A percentile compares a stretch with the other conserved stretches of the same genome.
Evolutionary conservation across 2,329 filamentous ascomycete genomes (phyloP).

Genomic region (Curvularia spicifera): DNA sequence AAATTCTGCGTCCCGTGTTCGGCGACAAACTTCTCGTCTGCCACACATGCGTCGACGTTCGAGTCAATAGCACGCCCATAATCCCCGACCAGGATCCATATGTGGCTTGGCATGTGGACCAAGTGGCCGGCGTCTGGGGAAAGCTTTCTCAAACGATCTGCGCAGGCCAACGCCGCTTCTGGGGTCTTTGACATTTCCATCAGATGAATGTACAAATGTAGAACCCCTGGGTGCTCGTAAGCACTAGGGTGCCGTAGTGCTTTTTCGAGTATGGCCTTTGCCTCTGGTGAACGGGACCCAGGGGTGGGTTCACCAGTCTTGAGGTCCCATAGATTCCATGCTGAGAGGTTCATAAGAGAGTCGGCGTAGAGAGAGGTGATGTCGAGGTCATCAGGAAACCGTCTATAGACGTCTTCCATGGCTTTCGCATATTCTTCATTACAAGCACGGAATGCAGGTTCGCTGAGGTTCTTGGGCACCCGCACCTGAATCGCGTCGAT

Average conservation of each 20-base stretch:
- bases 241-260: slow-evolving; percentile 61
- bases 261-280: slow-evolving; percentile 64
- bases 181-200: slow-evolving; percentile 77
- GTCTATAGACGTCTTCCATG: slow-evolving; percentile 62
- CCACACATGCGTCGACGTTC: slow-evolving; percentile 69
- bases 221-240: slow-evolving; percentile 68
- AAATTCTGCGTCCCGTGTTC: slow-evolving; percentile 70
- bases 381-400: slow-evolving; percentile 65
- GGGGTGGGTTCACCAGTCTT: slow-evolving; percentile 62
- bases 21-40: slow-evolving; percentile 70
- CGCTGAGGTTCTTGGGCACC: slow-evolving; percentile 53
- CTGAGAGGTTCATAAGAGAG: slow-evolving; percentile 69
- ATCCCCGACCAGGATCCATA: slow-evolving; percentile 75
- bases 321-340: slow-evolving; percentile 70
- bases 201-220: slow-evolving; percentile 78
- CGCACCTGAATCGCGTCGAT: slow-evolving; percentile 62
- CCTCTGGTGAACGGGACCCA: slow-evolving; percentile 64
- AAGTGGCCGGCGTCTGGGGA: slow-evolving; percentile 74
- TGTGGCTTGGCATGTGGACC: slow-evolving; percentile 78
- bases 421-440: slow-evolving; percentile 67
- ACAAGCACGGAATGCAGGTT: slow-evolving; percentile 58
- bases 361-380: slow-evolving; percentile 69
- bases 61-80: slow-evolving; percentile 70
- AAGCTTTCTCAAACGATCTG: slow-evolving; percentile 67
- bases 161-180: slow-evolving; percentile 66